A percentile compares a stretch with the other conserved stretches of the same genome.
Conservation (phyloP, 2,329 filamentous ascomycete species). For the Lasiodiplodia citricola region DNA sequence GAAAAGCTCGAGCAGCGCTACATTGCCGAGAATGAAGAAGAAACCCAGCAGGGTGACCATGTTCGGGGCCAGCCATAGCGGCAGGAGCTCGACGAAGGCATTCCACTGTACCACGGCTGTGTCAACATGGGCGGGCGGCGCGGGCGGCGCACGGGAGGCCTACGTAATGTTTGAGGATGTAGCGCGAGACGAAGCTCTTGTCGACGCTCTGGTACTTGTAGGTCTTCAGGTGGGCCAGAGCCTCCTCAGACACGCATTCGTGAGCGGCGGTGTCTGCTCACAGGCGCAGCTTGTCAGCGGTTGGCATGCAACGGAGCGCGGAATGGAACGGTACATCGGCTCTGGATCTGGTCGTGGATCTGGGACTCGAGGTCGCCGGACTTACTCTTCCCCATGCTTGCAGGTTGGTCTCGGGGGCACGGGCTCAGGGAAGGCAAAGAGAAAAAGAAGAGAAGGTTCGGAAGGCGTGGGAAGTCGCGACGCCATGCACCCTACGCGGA, state of each 20-base stretch:
- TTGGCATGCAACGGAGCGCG: slow-evolving; percentile 10
- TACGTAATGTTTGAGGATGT: slow-evolving; percentile 96
- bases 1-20: slow-evolving; percentile 74
- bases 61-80: slow-evolving; percentile 96
- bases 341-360: slow-evolving; percentile 24
- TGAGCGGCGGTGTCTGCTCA: slow-evolving; percentile 66
- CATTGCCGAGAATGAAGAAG: slow-evolving; percentile 88
- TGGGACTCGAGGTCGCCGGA: slow-evolving; percentile 28
- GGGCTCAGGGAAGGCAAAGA: slow-evolving; percentile 24
- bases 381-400: slow-evolving; percentile 28
- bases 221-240: slow-evolving; percentile 84
- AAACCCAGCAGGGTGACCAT: slow-evolving; percentile 97
- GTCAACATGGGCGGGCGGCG: slow-evolving; percentile 33
- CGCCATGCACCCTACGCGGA: slow-evolving; percentile 15
- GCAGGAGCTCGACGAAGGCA: slow-evolving; percentile 87
- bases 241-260: slow-evolving; percentile 81
- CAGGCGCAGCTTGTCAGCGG: slow-evolving; percentile 15
- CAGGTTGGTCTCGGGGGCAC: slow-evolving; percentile 1
- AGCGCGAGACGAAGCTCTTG: slow-evolving; percentile 90
- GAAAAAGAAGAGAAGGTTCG: slow-evolving; percentile 25
- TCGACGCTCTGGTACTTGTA: slow-evolving; percentile 99
- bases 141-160: slow-evolving; percentile 42
- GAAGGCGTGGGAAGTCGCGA: slow-evolving; percentile 1
- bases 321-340: slow-evolving; percentile 27
- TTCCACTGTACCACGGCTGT: slow-evolving; percentile 75